phyloP scores from a whole-genome alignment of 345 rosid genomes.

The Durio zibethinus region DNA sequence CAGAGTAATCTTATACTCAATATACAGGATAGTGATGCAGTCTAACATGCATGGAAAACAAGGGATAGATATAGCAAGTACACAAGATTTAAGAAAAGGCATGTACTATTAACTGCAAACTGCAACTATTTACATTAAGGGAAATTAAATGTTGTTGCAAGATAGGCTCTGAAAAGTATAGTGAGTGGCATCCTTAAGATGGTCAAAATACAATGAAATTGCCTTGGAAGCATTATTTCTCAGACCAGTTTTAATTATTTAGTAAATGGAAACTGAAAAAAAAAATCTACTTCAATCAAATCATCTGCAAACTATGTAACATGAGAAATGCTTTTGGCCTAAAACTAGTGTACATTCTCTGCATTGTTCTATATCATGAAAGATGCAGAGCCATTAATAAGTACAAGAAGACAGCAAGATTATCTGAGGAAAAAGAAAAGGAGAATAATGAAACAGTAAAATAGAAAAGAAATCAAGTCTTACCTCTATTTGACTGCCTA shows the following conservation, averaged over 20 bases:
- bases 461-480: background rate
- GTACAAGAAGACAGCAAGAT: background rate
- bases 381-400: background rate
- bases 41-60: background rate
- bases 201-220: background rate
- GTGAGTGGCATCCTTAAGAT: background rate
- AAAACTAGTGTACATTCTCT: background rate
- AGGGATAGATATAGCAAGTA: background rate
- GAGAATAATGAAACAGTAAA: background rate
- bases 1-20: background rate
- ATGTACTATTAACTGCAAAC: background rate
- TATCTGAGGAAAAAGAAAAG: background rate
- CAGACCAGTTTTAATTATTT: background rate
- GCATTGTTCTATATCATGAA: background rate
- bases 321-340: background rate
- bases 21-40: background rate
- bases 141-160: background rate
- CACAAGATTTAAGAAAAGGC: background rate
- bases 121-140: background rate
- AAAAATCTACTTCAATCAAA: background rate
- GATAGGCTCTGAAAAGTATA: background rate
- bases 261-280: background rate
- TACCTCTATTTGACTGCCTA: conserved; percentile 67
- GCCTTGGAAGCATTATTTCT: background rate
- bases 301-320: background rate